Base-by-base conservation (phyloP, 2,329 filamentous ascomycete species). In the Colletotrichum noveboracense region DNA sequence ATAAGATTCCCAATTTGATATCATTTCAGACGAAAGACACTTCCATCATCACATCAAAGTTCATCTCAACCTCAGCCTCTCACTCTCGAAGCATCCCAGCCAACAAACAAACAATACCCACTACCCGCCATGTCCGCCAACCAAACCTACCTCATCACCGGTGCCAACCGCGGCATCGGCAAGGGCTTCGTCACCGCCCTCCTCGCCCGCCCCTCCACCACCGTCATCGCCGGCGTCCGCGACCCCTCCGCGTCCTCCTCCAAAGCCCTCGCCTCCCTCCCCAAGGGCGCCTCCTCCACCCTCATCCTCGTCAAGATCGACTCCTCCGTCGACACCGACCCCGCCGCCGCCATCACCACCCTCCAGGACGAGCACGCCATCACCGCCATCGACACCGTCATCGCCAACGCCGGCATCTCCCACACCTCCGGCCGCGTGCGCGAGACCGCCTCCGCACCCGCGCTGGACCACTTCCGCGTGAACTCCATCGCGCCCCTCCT, bases 401-500 rank as follows among this genome's bases (percentile, higher is more conserved):
- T 92, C 70, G 87, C 89, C 69, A 91, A 91, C 79, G 89, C 89
- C 1, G 89, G 84, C 12, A 85, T 88, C 28, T 32, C 70, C 10
- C 13, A 64, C 70, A 28, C 30, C 32, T 6, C 12, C 43, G 7
- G 8, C 4, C 64, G 5, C 14, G 79, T 78, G 5, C 79, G 80
- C 9, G 68, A 78, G 9, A 85, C 78, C 34, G 82, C 83, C 0
- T 75, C 78, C 1, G 81, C 84, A 0, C 55, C 75, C 1, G 81
- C 83, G 1, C 61, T 79, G 3, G 78, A 81, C 2, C 84, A 87
- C 77, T 79, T 88, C 65, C 78, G 83, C 1, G 76, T 87, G 61
- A 90, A 90, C 78, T 21, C 74, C 2, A 28, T 70, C 38, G 74
- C 73, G 6, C 76, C 76, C 2, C 10, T 77, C 24, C 16, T 66